Evolutionary conservation across 2,329 filamentous ascomycete genomes (phyloP).

Genomic region (Endoconidiophora polonica): DNA sequence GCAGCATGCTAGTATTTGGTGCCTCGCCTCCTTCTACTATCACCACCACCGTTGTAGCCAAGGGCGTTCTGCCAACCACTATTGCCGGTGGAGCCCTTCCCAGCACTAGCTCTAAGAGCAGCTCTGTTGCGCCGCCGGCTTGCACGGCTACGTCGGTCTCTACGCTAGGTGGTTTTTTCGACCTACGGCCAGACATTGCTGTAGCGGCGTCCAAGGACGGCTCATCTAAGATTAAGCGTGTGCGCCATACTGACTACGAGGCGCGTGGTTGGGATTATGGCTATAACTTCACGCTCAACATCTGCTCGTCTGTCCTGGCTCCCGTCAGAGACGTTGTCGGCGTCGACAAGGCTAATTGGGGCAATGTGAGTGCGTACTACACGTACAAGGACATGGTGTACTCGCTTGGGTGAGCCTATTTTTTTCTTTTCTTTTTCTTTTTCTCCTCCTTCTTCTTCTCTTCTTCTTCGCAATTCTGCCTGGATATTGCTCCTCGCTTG

Average conservation of each 20-base stretch:
- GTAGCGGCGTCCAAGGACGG: conserved; percentile 25
- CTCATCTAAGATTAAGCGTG: conserved; percentile 27
- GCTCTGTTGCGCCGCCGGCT: conserved; percentile 22
- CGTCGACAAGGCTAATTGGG: conserved; percentile 43
- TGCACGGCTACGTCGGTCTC: conserved; percentile 40
- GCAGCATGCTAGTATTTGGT: conserved; percentile 20
- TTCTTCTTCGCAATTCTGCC: background rate
- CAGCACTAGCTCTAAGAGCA: background rate
- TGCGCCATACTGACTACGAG: conserved; percentile 35
- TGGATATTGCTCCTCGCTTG: background rate
- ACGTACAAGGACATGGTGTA: conserved; percentile 46
- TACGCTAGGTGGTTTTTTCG: conserved; percentile 41
- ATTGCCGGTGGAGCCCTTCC: conserved; percentile 16
- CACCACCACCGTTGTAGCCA: conserved; percentile 19
- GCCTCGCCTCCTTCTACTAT: conserved; percentile 18
- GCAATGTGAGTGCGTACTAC: conserved; percentile 69
- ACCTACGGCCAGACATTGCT: conserved; percentile 38
- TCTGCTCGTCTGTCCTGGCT: conserved; percentile 61
- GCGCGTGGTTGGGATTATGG: conserved; percentile 61
- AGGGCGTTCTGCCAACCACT: conserved; percentile 23
- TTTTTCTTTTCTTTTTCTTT: conserved; percentile 6
- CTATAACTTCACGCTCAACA: conserved; percentile 70
- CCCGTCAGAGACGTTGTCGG: conserved; percentile 45
- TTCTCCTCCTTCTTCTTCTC: conserved; percentile 17
- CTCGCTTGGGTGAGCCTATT: conserved; percentile 50